Base-by-base conservation (phyloP, 768 basidiomycete species). In the Calvatia gigantea region DNA sequence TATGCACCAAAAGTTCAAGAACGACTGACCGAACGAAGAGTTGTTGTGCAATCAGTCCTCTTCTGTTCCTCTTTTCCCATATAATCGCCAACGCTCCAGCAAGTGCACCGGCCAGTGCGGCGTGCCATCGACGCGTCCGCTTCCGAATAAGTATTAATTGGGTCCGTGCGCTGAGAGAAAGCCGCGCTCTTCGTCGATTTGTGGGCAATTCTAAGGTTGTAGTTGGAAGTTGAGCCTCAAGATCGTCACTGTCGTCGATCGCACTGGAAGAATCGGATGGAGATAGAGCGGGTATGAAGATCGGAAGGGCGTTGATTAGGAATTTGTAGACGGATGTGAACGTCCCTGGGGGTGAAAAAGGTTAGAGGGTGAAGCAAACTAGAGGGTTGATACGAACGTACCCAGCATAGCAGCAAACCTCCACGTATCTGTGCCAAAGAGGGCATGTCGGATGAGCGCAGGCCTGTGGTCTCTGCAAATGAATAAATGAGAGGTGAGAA, bases 321-420 rank as follows among this genome's bases (percentile, higher is more conserved):
- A 85, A 78, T 66, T 89, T 92, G 72, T 95, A 94, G 5, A 92
- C 61, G 1, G 83, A 76, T 1, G 87, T 86, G 59, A 94, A 93
- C 0, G 86, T 82, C 19, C 85, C 89, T 89, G 59, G 9, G 59
- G 9, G 39, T 11, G 27, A 6, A 29, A 21, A 45, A n/a, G 47
- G n/a, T 27, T 23, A 43, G 37, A 39, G 19, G n/a, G 28, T 11
- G 4, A 4, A 11, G n/a, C 9, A 9, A 19, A 41, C n/a, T 17
- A 17, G 39, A 21, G n/a, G n/a, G n/a, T n/a, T n/a, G n/a, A n/a
- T n/a, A 41, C 4, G n/a, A 23, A 46, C 68, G 25, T 58, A 86
- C 91, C 93, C 33, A 98, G 75, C 92, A 95, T 95, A 0, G 86
- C 84, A 3, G 86, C 91, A 60, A 96, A 95, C 17, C 94, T 76